Conservation (phyloP, 306 rosid species). For the Crotalaria pallida region DNA sequence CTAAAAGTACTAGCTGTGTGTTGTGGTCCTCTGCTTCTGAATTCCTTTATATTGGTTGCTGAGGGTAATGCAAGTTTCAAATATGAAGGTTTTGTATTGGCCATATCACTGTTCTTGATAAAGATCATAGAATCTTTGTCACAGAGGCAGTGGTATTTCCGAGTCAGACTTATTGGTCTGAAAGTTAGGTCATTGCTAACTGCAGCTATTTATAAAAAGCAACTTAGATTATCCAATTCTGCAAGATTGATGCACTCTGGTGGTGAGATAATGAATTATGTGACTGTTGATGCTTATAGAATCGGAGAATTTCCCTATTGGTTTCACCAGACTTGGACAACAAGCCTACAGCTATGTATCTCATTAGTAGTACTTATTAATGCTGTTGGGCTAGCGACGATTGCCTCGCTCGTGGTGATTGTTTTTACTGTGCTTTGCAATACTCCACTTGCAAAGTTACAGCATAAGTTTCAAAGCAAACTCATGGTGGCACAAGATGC, state of each 20-base stretch:
- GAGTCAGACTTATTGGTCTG: conserved; percentile 50
- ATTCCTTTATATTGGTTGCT: conserved; percentile 60
- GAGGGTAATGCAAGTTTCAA: conserved; percentile 52
- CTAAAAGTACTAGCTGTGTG: conserved; percentile 46
- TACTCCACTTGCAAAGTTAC: conserved; percentile 62
- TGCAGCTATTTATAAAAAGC: conserved; percentile 60
- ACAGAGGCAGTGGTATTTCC: conserved; percentile 68
- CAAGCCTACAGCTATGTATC: conserved; percentile 51
- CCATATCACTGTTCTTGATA: conserved; percentile 37
- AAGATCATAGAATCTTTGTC: conserved; percentile 55
- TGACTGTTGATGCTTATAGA: conserved; percentile 59
- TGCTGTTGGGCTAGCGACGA: conserved; percentile 61
- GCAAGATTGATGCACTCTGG: conserved; percentile 48
- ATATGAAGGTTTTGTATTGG: conserved; percentile 50
- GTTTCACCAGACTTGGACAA: conserved; percentile 76
- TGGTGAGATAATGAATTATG: conserved; percentile 74
- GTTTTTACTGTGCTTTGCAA: conserved; percentile 56
- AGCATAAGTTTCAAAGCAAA: conserved; percentile 51
- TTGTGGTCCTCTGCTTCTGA: conserved; percentile 60
- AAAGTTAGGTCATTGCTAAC: conserved; percentile 54
- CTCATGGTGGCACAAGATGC: conserved; percentile 61
- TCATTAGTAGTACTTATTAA: conserved; percentile 42
- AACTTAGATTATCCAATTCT: conserved; percentile 51
- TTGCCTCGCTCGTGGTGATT: conserved; percentile 55
- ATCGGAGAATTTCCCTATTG: conserved; percentile 72